Conservation (phyloP, 768 basidiomycete species). For the Tricholoma flavovirens region DNA sequence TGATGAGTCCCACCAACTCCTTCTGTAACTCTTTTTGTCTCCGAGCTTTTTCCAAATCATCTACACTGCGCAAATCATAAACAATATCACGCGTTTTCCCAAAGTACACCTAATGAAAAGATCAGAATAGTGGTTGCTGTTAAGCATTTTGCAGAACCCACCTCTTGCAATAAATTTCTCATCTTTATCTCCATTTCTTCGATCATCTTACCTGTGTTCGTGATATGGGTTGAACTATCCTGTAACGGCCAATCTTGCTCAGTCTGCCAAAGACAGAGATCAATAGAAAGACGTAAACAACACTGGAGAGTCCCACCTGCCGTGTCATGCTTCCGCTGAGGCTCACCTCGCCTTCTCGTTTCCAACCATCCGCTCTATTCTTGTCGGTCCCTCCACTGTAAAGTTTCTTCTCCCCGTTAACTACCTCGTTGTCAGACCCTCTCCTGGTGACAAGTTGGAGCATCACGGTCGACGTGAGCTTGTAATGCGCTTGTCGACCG, state of each 20-base stretch:
- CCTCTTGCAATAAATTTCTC: constrained; percentile 91
- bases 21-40: constrained; percentile 84
- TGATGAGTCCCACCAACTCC: constrained; percentile 84
- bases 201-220: constrained; percentile 91
- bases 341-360: constrained; percentile 68
- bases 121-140: background rate
- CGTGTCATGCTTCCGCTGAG: constrained; percentile 97
- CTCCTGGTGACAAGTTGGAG: constrained; percentile 72
- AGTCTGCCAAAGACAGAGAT: constrained; percentile 37
- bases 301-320: constrained; percentile 49
- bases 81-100: constrained; percentile 96
- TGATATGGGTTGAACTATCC: constrained; percentile 78
- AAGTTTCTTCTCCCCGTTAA: constrained; percentile 11
- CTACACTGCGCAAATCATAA: constrained; percentile 82
- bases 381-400: constrained; percentile 33
- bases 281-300: background rate
- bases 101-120: constrained; percentile 68
- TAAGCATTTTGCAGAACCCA: constrained; percentile 18
- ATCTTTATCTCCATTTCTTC: constrained; percentile 99
- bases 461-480: constrained; percentile 96
- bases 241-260: constrained; percentile 85
- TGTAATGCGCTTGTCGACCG: constrained; percentile 91
- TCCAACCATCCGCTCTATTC: constrained; percentile 39
- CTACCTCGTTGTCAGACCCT: constrained; percentile 28
- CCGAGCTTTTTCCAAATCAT: constrained; percentile 77